Evolutionary conservation across 176 grass and related monocot species (phyloP), one percentile per base, ranked within the genome.

Genomic region (Carex myosuroides): DNA sequence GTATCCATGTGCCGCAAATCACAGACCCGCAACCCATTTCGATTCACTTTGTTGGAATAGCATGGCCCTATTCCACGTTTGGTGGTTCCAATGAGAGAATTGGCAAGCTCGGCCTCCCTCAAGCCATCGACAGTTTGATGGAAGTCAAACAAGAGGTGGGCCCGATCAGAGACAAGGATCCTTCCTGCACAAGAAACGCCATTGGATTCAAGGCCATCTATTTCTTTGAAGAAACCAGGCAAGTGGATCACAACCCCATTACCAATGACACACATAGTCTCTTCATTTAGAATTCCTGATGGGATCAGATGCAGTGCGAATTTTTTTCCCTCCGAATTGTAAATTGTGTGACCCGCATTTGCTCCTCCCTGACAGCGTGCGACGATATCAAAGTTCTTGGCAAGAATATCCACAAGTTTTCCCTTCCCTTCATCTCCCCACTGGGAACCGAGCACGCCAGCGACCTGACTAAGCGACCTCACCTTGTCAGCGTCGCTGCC

Each of bases 261-360:
- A 81, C 96, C 96, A 81, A 98, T 90, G 8, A 98, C 91, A 53
- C 96, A 98, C 2, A 90, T 70, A 18, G 96, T 92, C 48, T 92
- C 90, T 57, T 93, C 91, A 83, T 98, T 93, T 64, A 98, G 89
- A 53, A 98, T 98, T 9, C 96, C 96, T 41, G 96, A 98, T 12
- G 93, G 96, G 84, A 98, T 90, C 61, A 98, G 91, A 83, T 98
- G 96, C 17, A 98, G 88, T 8, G 93, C 86, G 22, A 98, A 98
- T 57, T 95, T 98, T 83, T 92, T 95, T 1, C 93, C 96, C 67
- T 98, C 96, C 30, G 96, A 93, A 81, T 99, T 99, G 67, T 99
- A 99, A 81, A 98, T 98, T 57, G 96, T 98, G 77, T 98, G 96
- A 12, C 96, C 95, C 64, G 95, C 95, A 89, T 98, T 98, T 57